Base-by-base conservation (phyloP, 768 basidiomycete genomes). In the Solioccasus polychromus region DNA sequence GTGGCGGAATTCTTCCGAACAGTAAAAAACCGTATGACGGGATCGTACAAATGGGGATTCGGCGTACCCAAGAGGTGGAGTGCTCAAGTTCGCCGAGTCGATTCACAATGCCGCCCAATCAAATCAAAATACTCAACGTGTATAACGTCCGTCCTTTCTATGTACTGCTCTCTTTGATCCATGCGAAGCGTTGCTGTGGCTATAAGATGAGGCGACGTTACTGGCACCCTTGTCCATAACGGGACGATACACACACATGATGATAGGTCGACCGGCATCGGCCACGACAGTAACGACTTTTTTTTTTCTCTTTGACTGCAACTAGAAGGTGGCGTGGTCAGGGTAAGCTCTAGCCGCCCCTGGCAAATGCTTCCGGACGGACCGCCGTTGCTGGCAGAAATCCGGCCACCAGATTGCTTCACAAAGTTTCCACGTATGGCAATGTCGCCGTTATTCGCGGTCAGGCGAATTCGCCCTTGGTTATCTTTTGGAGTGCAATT, bases 11-110 rank as follows among this genome's bases (percentile, higher is more conserved):
- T 63, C 59, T 55, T 55, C 50, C 47, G 51, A 35, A 29, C 40
- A 38, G 46, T n/a, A 44, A 42, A 45, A 51, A 54, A 19, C 34
- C 3, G 44, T 46, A 50, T 59, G 49, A 55, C 50, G 58, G 55
- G 45, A 61, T 28, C 11, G 19, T 31, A 48, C 49, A 53, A 61
- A 63, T 59, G 61, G 61, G 42, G 59, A 35, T 58, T 62, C 55
- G 44, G 55, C 50, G 55, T 50, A 50, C 36, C 15, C 43, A 44
- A 25, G 41, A 26, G 31, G 40, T 19, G 28, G 22, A 19, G 30
- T 30, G 42, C 35, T 18, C 49, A 28, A 62, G 58, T 60, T 60
- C 51, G 54, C 60, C 54, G 52, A 51, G 24, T 48, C 52, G 47
- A 47, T 35, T 39, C 18, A 35, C 41, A 34, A 46, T n/a, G n/a